These are phyloP conservation scores for Melocanna baccifera DNA, from an alignment of 176 grass and related monocot species.

Conservation along the genomic window DNA sequence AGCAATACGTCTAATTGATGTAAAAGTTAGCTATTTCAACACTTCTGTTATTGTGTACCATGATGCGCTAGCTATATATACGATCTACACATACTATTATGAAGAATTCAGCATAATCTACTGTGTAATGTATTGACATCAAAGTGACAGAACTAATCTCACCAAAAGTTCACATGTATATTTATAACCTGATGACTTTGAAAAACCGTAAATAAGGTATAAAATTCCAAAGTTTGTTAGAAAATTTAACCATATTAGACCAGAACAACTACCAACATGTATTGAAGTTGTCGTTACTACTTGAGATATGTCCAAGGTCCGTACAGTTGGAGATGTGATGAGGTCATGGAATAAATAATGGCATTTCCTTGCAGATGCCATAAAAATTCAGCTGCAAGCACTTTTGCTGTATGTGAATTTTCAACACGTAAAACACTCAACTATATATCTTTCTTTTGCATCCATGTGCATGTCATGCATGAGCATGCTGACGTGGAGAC, in stretches of 20 bases:
- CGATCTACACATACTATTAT: not conserved
- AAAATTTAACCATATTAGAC: not conserved
- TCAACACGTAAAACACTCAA: not conserved
- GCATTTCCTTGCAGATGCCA: not conserved
- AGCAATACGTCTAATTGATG: no score
- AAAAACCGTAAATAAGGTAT: not conserved
- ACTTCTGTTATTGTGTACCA: not conserved
- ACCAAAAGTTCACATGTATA: not conserved
- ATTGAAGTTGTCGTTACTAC: not conserved
- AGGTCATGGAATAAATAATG: not conserved
- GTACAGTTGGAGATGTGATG: not conserved
- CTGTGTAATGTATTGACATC: not conserved
- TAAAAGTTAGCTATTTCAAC: no score
- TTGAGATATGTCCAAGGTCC: not conserved
- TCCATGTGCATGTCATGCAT: not conserved
- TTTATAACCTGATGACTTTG: not conserved
- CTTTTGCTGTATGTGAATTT: constrained; percentile 14
- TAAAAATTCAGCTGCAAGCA: not conserved
- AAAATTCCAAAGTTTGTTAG: not conserved
- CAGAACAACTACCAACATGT: not conserved
- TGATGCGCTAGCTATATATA: not conserved
- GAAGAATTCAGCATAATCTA: not conserved
- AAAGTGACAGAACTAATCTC: not conserved
- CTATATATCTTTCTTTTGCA: not conserved
- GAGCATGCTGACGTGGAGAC: not conserved